Base-by-base conservation (phyloP, 2,329 filamentous ascomycete species). In the Emericellopsis cladophorae region DNA sequence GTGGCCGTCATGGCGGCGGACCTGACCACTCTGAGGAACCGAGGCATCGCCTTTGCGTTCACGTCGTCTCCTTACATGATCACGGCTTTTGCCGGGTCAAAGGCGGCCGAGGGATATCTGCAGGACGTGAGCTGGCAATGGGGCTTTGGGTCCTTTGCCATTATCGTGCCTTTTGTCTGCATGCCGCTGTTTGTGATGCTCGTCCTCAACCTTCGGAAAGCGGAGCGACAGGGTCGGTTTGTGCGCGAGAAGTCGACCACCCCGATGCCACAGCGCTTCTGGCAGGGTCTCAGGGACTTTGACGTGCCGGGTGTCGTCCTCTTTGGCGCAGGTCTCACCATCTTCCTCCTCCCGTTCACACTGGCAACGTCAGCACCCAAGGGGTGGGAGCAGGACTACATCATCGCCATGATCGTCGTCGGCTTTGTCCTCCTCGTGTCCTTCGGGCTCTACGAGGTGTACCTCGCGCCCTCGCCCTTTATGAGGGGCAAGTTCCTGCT, bases 1-100 rank as follows among this genome's bases (percentile, higher is more conserved):
- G 61, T 80, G 31, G 68, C 71, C 45, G 70, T 83, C 15, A 73
- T 82, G 50, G 73, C 77, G 41, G 74, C 78, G 23, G 79, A 83
- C 50, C 79, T 75, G 40, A 54, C 49, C 7, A 39, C 39, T 0
- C 42, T 58, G 7, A 48, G 46, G 36, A 57, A 58, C 26, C 48
- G 56, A 37, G 54, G 51, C 5, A 40, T 60, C 5, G 53, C 49
- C 18, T 55, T 51, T 10, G 53, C 49, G 11, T 52, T 59, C 21
- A 51, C 54, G 9, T 51, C 49, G 2, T 49, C 55, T 7, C 54
- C 60, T 1, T 61, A 56, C 43, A 55, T 65, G 41, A 52, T 56
- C 33, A 65, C 56, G 0, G 51, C 56, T 1, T 61, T 55, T 42
- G 51, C 55, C n/a, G 56, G 55, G 1, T 44, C 51, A 3, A 46